Base-by-base conservation (phyloP, 139 green algal genomes). In the Astrephomene gubernaculifera region DNA sequence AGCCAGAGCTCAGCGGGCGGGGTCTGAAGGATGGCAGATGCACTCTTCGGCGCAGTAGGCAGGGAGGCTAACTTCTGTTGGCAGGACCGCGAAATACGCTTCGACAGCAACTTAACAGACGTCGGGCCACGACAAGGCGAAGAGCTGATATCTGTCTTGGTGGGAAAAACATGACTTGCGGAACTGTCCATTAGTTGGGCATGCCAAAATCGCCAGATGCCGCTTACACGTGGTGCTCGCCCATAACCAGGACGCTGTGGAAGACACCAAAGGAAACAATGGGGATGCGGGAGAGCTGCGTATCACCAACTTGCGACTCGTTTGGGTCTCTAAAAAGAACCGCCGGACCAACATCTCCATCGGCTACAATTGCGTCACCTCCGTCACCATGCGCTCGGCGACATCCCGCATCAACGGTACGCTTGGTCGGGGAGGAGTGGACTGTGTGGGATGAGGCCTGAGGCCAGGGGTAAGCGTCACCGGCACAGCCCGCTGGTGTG, bases 211-310 rank as follows among this genome's bases (percentile, higher is more conserved):
- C 21, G n/a, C n/a, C n/a, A n/a, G n/a, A n/a, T n/a, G n/a, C n/a
- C n/a, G n/a, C n/a, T n/a, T n/a, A n/a, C n/a, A n/a, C n/a, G n/a
- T n/a, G n/a, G n/a, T n/a, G n/a, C n/a, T n/a, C n/a, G n/a, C n/a
- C n/a, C n/a, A n/a, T n/a, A n/a, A 19, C 12, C 71, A 94, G 91
- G 87, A 92, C 17, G 73, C 67, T 12, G 82, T 95, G 21, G 92
- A 95, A 41, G 92, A 95, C 87, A 95, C 92, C 2, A 95, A 95
- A 41, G 92, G 92, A 39, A 93, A 95, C 83, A 95, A 94, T 79
- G 92, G 91, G 0, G 88, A 92, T 9, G 71, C 80, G 24, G 93
- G 93, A 9, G 84, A 90, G 70, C 71, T 96, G 41, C 71, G 54
- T 0, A 76, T 94, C 31, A 94, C 90, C 35, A 95, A 91, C 84